Percentiles rank a stretch among this genome's conserved stretches.
Evolutionary conservation across 2,329 filamentous ascomycete species (phyloP).

Genomic region (Aspergillus latus): DNA sequence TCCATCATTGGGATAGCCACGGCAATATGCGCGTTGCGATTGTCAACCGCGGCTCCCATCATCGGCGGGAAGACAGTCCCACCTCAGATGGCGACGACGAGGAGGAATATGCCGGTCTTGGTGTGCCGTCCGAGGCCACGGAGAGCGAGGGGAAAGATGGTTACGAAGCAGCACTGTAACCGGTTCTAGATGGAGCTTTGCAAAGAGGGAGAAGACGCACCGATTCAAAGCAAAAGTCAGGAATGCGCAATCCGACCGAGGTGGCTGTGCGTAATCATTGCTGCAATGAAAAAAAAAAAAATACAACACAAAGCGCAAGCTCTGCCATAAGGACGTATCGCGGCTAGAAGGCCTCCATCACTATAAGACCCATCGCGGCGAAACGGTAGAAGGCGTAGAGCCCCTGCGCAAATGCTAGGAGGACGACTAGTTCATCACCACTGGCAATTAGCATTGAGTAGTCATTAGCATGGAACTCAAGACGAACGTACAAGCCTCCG

Average conservation of each 20-base stretch:
- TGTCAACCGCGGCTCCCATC: neutral
- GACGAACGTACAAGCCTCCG: neutral
- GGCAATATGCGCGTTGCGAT: neutral
- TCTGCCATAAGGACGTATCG: conserved; percentile 5
- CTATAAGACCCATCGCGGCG: conserved; percentile 3
- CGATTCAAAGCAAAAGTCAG: conserved; percentile 2
- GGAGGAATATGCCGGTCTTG: conserved; percentile 1
- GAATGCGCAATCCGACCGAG: neutral
- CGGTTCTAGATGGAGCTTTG: neutral
- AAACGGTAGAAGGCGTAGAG: conserved; percentile 6
- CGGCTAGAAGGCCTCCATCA: conserved; percentile 1
- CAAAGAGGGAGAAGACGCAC: neutral
- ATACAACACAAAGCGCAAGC: neutral
- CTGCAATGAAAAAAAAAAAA: neutral
- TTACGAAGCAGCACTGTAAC: conserved; percentile 9
- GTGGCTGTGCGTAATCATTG: neutral
- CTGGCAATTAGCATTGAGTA: neutral
- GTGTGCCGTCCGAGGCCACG: conserved; percentile 7
- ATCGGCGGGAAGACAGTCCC: neutral
- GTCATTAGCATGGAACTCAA: too few species aligned
- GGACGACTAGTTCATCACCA: neutral
- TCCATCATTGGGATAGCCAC: conserved; percentile 5
- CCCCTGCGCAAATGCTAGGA: conserved; percentile 7
- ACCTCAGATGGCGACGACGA: neutral
- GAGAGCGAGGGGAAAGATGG: conserved; percentile 8